phyloP scores from a whole-genome alignment of 2,329 filamentous ascomycete genomes.

The Tolypocladium cylindrosporum region DNA sequence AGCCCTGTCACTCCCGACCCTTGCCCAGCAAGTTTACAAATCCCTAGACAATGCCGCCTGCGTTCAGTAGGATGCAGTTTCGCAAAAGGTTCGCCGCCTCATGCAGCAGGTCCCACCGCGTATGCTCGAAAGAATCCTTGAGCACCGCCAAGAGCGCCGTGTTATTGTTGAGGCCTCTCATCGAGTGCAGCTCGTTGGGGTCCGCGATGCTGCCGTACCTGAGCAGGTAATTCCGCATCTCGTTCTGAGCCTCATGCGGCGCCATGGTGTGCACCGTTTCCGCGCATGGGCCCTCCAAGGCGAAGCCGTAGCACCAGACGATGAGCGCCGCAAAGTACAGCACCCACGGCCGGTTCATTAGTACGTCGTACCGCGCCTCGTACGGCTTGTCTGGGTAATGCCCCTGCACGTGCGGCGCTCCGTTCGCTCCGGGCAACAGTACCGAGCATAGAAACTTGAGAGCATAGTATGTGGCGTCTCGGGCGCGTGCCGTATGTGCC shows the following conservation, averaged over 20 bases:
- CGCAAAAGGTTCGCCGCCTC: constrained; percentile 73
- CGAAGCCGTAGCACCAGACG: constrained; percentile 91
- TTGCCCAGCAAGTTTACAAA: not conserved
- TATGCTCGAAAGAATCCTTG: constrained; percentile 69
- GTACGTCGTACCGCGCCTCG: constrained; percentile 74
- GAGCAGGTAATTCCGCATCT: constrained; percentile 72
- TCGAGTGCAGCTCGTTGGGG: constrained; percentile 66
- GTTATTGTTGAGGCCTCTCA: constrained; percentile 72
- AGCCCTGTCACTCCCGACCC: not conserved
- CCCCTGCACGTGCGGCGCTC: not conserved
- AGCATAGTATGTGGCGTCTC: constrained; percentile 88
- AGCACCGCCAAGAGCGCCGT: constrained; percentile 74
- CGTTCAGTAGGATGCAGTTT: constrained; percentile 58
- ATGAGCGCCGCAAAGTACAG: constrained; percentile 87
- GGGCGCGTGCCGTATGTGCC: constrained; percentile 79
- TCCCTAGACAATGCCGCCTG: constrained; percentile 16
- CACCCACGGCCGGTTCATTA: constrained; percentile 90
- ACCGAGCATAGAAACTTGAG: constrained; percentile 83
- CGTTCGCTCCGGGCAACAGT: constrained; percentile 41
- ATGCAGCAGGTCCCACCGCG: constrained; percentile 83
- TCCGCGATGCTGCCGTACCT: constrained; percentile 61
- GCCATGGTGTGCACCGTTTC: constrained; percentile 41
- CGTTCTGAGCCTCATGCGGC: constrained; percentile 55
- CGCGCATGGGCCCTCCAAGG: constrained; percentile 69
- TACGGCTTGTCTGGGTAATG: constrained; percentile 44